Evolutionary conservation across 441 rosid genomes (phyloP).

Genomic region (Jatropha multifida): DNA sequence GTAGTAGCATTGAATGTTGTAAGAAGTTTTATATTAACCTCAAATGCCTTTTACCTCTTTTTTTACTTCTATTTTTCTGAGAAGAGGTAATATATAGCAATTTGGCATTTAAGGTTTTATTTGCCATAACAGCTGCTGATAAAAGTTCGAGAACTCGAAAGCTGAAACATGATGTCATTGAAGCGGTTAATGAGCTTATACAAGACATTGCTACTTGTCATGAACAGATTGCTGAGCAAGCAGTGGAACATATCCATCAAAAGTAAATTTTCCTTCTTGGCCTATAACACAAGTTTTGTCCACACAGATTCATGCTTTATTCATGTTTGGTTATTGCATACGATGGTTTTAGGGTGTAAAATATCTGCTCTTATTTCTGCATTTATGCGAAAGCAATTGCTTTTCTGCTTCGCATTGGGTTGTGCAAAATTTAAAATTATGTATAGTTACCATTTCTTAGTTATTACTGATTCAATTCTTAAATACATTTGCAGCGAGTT

Average conservation of each 20-base stretch:
- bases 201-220: slow-evolving; percentile 84
- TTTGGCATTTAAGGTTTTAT: slow-evolving; percentile 25
- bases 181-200: slow-evolving; percentile 95
- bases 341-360: background rate
- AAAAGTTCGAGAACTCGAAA: slow-evolving; percentile 81
- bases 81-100: background rate
- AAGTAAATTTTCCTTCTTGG: slow-evolving; percentile 51
- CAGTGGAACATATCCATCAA: slow-evolving; percentile 99
- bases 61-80: background rate
- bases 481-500: slow-evolving; percentile 73
- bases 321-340: slow-evolving; percentile 3
- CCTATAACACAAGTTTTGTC: slow-evolving; percentile 10
- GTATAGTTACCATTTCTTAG: background rate
- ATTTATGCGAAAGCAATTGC: background rate
- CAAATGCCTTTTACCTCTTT: background rate
- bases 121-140: slow-evolving; percentile 73
- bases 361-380: slow-evolving; percentile 2
- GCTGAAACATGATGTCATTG: slow-evolving; percentile 95
- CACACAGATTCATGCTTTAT: background rate
- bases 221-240: slow-evolving; percentile 98
- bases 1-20: slow-evolving; percentile 1
- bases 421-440: background rate
- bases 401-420: background rate
- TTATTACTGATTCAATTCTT: slow-evolving; percentile 18
- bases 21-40: background rate